Conservation (phyloP, 306 rosid species). For the Cucurbita pepo region DNA sequence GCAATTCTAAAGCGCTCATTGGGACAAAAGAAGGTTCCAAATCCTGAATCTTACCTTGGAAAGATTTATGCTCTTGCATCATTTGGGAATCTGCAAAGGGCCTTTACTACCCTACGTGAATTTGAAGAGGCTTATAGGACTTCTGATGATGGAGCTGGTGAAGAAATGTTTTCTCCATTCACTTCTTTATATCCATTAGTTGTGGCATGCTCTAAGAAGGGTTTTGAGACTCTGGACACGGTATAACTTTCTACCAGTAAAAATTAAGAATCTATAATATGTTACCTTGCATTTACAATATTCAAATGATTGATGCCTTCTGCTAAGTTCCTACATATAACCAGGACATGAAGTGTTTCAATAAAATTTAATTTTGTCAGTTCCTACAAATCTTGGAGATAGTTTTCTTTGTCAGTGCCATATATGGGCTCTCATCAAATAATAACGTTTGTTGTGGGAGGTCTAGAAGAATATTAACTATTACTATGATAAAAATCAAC, state of each 20-base stretch:
- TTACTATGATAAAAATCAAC: background rate
- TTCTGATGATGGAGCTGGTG: constrained; percentile 34
- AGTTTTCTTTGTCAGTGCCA: background rate
- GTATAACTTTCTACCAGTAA: constrained; percentile 30
- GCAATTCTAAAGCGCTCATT: constrained; percentile 58
- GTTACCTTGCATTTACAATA: background rate
- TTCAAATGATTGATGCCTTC: background rate
- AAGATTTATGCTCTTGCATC: constrained; percentile 80
- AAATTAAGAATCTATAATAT: constrained; percentile 5
- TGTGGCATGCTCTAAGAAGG: constrained; percentile 69
- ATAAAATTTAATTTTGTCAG: background rate
- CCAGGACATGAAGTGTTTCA: background rate
- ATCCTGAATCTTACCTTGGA: constrained; percentile 68
- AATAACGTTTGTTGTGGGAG: background rate
- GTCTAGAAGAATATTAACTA: background rate
- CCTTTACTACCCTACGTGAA: constrained; percentile 54
- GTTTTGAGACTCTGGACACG: constrained; percentile 80
- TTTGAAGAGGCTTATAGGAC: constrained; percentile 56
- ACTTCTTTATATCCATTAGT: constrained; percentile 77
- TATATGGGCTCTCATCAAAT: background rate
- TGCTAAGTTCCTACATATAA: background rate
- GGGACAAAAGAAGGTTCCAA: constrained; percentile 65
- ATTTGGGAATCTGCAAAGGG: constrained; percentile 60
- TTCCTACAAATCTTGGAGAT: background rate
- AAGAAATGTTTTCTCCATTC: constrained; percentile 77